Base-by-base conservation (phyloP, 345 rosid species). In the Hibiscus mutabilis region DNA sequence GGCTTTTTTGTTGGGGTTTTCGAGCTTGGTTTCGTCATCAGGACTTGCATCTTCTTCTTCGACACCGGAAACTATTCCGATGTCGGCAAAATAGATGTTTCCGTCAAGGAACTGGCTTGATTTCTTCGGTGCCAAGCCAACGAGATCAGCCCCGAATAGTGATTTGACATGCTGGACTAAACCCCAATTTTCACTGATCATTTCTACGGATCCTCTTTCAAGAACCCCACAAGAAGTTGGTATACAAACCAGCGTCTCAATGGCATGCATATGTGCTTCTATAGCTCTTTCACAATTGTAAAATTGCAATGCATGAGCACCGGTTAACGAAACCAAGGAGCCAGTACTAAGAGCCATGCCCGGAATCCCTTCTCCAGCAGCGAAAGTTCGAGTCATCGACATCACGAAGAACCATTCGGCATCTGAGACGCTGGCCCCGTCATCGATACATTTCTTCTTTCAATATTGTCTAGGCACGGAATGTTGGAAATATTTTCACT, bases 51-150 rank as follows among this genome's bases (percentile, higher is more conserved):
- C 52, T 47, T 47, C 52, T 47, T 47, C 52, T 47, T 47, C 52
- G 5, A 83, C 53, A 4, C 92, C 90, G 7, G 89, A 78, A 4
- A 80, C 76, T 70, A 85, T 75, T 52, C 88, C 91, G 24, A 86
- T 85, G 57, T 88, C 93, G 0, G 88, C 85, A n/a, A 88, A 83
- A 12, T 88, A 85, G 14, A 86, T 81, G 79, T 79, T 70, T 69
- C 77, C 55, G 61, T 83, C 85, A 2, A 69, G 76, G 46, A 78
- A 80, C 24, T 69, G 83, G 25, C 51, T 46, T 13, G 57, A 29
- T 21, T 56, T 51, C 12, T 69, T 69, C 0, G 63, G 73, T 0
- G 56, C 18, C 60, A 69, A 4, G 55, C 57, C 63, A 21, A 53
- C 40, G 22, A 62, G 78, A 61, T 47, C 52, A 47, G 6, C 5